Evolutionary conservation across 768 basidiomycete species (phyloP).

Genomic region (Phaffia australis): DNA sequence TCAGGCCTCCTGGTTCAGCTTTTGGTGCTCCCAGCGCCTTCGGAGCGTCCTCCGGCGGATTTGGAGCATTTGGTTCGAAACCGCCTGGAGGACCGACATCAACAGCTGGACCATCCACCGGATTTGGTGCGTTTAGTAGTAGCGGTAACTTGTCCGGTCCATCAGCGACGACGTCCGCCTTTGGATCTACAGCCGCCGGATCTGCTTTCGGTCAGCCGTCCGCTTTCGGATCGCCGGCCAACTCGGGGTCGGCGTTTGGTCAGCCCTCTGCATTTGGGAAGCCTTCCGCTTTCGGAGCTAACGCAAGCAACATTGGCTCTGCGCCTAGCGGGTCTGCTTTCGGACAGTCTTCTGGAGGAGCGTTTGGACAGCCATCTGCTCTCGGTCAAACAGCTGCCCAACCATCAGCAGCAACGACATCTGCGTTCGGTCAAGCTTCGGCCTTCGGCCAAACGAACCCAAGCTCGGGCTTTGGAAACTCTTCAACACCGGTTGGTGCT

Average conservation of each 20-base stretch:
- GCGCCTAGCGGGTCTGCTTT: neutral
- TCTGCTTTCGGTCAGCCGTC: conserved; percentile 10
- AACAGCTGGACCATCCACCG: neutral
- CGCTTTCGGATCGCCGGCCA: neutral
- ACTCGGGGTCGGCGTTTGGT: neutral
- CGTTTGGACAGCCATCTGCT: conserved; percentile 7
- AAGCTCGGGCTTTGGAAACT: neutral
- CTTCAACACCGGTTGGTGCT: conserved; percentile 1
- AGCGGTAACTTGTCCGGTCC: neutral
- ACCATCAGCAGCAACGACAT: neutral
- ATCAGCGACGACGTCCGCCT: conserved; percentile 5
- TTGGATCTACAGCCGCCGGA: neutral
- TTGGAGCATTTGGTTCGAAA: neutral
- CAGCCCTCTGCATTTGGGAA: conserved; percentile 20
- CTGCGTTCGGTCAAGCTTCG: conserved; percentile 5
- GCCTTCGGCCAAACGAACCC: neutral
- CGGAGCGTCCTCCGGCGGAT: conserved; percentile 1
- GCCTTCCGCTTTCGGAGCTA: neutral
- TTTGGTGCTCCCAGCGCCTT: conserved; percentile 13
- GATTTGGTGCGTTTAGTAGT: neutral
- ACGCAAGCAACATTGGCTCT: neutral
- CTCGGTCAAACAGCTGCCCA: neutral
- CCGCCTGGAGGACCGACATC: neutral
- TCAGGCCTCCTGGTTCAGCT: conserved; percentile 6
- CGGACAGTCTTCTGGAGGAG: conserved; percentile 14